Evolutionary conservation across 108 stramenopile genomes (phyloP).

Genomic region (Skeletonema tropicum): DNA sequence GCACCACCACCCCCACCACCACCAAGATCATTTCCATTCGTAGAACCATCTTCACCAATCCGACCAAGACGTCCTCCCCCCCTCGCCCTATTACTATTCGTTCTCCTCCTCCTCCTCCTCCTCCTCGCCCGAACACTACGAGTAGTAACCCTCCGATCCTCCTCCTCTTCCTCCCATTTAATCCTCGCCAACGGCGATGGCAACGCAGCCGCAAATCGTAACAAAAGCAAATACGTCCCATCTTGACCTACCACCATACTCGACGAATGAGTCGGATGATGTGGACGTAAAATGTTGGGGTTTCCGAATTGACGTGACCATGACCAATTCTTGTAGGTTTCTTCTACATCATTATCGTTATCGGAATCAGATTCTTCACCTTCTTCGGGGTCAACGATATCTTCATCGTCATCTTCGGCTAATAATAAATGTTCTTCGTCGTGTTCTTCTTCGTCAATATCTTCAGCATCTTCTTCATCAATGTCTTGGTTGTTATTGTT

Average conservation of each 20-base stretch:
- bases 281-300: conserved; percentile 40
- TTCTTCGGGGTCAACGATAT: neutral
- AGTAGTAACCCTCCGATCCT: conserved; percentile 32
- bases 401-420: conserved; percentile 24
- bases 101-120: neutral
- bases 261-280: conserved; percentile 38
- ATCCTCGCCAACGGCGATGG: conserved; percentile 45
- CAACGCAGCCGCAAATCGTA: conserved; percentile 42
- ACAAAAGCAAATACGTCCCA: conserved; percentile 38
- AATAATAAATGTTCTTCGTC: conserved; percentile 25
- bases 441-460: too few species aligned
- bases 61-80: neutral
- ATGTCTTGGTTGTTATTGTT: neutral
- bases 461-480: neutral
- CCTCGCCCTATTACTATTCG: neutral
- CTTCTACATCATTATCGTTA: conserved; percentile 15
- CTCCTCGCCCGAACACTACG: conserved; percentile 7
- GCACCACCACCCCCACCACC: neutral
- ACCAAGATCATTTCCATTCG: neutral
- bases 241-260: conserved; percentile 53
- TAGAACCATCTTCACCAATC: neutral
- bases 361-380: neutral
- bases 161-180: conserved; percentile 53
- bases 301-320: conserved; percentile 51
- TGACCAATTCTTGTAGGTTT: conserved; percentile 48